phyloP scores from a whole-genome alignment of 2,329 filamentous ascomycete species.

The Aspergillus novoparasiticus region DNA sequence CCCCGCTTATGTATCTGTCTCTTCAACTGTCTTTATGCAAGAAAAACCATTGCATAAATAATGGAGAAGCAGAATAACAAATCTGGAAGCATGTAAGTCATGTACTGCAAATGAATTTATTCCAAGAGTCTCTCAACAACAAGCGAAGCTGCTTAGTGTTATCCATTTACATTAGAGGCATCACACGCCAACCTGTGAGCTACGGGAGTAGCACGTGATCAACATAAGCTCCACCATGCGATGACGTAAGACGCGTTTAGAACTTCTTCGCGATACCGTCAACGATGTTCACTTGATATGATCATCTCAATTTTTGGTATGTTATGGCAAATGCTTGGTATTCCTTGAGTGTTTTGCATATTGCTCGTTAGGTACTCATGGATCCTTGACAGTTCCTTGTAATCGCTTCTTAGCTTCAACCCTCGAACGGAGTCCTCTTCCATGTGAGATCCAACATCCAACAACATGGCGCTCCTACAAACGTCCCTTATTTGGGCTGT shows the following conservation, averaged over 20 bases:
- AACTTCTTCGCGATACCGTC: neutral
- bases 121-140: neutral
- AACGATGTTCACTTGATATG: neutral
- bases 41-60: conserved; percentile 12
- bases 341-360: neutral
- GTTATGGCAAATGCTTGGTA: neutral
- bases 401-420: neutral
- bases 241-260: conserved; percentile 23
- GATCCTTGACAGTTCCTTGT: neutral
- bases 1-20: neutral
- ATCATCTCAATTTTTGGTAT: neutral
- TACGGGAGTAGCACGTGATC: conserved; percentile 21
- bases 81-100: neutral
- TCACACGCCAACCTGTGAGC: conserved; percentile 1
- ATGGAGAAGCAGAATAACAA: neutral
- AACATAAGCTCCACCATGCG: neutral
- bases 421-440: neutral
- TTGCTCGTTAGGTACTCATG: neutral
- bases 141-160: neutral
- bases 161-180: neutral
- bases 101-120: neutral
- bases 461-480: conserved; percentile 70
- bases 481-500: conserved; percentile 92
- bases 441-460: conserved; percentile 19
- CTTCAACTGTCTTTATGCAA: conserved; percentile 15